Evolutionary conservation across 1,139 yeast genomes (phyloP).

Genomic region (Debaryomyces sp.): DNA sequence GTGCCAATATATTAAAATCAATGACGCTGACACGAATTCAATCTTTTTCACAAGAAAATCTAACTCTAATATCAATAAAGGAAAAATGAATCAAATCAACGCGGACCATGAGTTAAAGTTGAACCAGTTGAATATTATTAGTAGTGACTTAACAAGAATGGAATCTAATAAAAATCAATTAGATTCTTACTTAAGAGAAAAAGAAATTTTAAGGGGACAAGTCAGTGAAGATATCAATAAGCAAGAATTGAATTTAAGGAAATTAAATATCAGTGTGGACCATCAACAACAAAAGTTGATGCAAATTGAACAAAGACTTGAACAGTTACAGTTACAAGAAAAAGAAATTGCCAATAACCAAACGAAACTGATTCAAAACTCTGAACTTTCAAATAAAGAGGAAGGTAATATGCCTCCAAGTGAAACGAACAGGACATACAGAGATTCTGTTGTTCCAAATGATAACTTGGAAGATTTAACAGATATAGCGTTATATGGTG

Average conservation of each 20-base stretch:
- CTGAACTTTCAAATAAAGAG: background rate
- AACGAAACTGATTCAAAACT: background rate
- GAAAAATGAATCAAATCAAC: slow-evolving; percentile 9
- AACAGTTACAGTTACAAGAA: slow-evolving; percentile 25
- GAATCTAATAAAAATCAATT: slow-evolving; percentile 22
- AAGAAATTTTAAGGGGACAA: slow-evolving; percentile 22
- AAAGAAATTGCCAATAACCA: slow-evolving; percentile 12
- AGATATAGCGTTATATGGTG: slow-evolving; percentile 48
- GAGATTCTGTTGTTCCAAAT: slow-evolving; percentile 18
- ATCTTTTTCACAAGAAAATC: slow-evolving; percentile 36
- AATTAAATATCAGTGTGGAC: slow-evolving; percentile 17
- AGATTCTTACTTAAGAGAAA: slow-evolving; percentile 25
- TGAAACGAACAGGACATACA: background rate
- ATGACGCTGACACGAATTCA: slow-evolving; percentile 29
- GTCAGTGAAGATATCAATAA: slow-evolving; percentile 23
- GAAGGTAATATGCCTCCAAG: background rate
- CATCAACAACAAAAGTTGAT: slow-evolving; percentile 18
- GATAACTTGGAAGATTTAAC: slow-evolving; percentile 47
- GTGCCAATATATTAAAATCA: slow-evolving; percentile 65
- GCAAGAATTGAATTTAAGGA: slow-evolving; percentile 16
- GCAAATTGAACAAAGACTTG: slow-evolving; percentile 28
- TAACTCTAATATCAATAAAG: slow-evolving; percentile 7
- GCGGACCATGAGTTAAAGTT: slow-evolving; percentile 15
- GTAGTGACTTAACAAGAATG: slow-evolving; percentile 24
- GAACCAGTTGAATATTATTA: slow-evolving; percentile 21